These are phyloP conservation scores for Neurospora sp. DNA, from an alignment of 495 filamentous ascomycete species.

Conservation along the genomic window DNA sequence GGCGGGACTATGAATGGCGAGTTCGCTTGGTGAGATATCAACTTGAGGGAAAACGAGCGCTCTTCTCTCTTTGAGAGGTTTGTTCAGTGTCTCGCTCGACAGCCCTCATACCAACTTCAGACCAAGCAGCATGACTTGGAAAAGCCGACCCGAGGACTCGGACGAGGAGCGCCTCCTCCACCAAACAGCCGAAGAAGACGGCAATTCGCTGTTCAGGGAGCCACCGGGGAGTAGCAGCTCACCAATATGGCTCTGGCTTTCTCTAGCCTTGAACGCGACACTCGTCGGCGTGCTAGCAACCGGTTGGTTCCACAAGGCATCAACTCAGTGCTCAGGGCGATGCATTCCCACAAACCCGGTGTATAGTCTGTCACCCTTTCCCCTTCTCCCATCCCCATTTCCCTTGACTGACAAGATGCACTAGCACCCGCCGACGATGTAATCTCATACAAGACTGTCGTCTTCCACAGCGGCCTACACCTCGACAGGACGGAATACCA, in stretches of 20 bases:
- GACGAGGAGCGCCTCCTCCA: background rate
- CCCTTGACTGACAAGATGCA: background rate
- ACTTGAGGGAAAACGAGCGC: background rate
- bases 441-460: background rate
- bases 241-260: background rate
- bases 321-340: background rate
- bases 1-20: background rate
- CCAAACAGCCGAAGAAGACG: background rate
- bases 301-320: background rate
- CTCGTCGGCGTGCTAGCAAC: background rate
- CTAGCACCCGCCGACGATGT: background rate
- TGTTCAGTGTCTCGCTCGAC: background rate
- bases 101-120: background rate
- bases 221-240: background rate
- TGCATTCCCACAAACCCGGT: background rate
- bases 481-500: background rate
- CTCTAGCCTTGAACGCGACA: background rate
- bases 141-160: background rate
- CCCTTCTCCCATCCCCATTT: background rate
- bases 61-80: background rate
- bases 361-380: background rate
- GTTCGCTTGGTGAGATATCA: background rate
- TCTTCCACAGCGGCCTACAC: background rate
- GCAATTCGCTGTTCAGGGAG: background rate
- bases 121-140: background rate